Base-by-base conservation (phyloP, 1,139 yeast genomes). In the Suhomyces guaymorum region DNA sequence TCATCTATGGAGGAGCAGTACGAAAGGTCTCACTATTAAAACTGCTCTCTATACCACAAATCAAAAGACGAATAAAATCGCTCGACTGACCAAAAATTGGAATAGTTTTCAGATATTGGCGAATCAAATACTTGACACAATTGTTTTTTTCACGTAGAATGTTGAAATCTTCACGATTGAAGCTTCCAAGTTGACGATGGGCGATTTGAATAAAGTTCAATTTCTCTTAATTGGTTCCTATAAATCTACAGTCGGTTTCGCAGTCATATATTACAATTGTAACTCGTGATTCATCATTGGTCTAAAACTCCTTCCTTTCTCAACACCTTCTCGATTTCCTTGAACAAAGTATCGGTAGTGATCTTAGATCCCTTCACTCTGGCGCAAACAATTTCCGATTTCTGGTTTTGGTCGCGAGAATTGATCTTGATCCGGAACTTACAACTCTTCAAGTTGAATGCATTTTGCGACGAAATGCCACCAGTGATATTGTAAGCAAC, bases 361-460 rank as follows among this genome's bases (percentile, higher is more conserved):
- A 59, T 59, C 40, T 55, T 58, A 4, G 75, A 68, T 2, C 77
- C 77, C 51, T 65, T 70, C 9, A 67, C 70, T 44, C 70, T 61
- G 18, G 64, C 68, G 53, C 75, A 71, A 11, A 70, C 67, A 37
- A 71, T 61, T 41, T 68, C 73, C 16, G 75, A 70, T 45, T 66
- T 67, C 45, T 70, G 75, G 43, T 63, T 59, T 34, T 53, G 41
- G 13, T 66, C 73, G 44, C 70, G 41, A 14, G 49, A 46, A 38
- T 63, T 62, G 22, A 82, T 66, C 50, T 67, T 66, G 44, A 83
- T 73, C 44, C 79, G 73, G 55, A 83, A 82, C 46, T 74, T 73
- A 48, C 88, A 80, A 33, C 83, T 73, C 58, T 79, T 78, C 51
- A 82, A 63, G 33, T 82, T 75, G 49, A 82, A 64, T 1, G 82